Evolutionary conservation across 805 yeast genomes (phyloP).

Genomic region (Wickerhamomyces canadensis): DNA sequence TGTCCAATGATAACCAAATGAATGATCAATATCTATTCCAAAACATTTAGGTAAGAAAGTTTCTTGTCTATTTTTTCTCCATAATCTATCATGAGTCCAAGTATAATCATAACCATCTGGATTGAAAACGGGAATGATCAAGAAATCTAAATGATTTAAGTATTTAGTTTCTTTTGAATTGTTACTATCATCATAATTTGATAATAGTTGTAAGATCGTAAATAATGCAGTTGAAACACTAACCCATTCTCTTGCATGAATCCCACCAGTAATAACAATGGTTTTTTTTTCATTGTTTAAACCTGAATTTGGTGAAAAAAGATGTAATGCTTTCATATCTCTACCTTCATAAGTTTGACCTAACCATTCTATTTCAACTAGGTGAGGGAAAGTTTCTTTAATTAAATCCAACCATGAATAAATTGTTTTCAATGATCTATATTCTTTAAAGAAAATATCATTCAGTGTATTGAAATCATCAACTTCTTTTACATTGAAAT

Average conservation of each 20-base stretch:
- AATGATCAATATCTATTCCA: slow-evolving; percentile 85
- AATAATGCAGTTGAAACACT: slow-evolving; percentile 66
- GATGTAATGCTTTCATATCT: slow-evolving; percentile 59
- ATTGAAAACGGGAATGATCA: slow-evolving; percentile 78
- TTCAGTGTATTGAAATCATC: slow-evolving; percentile 17
- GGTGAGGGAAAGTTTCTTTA: slow-evolving; percentile 54
- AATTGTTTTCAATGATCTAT: slow-evolving; percentile 61
- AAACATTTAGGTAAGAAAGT: slow-evolving; percentile 60
- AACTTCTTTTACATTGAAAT: slow-evolving; percentile 1
- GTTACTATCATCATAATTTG: slow-evolving; percentile 37
- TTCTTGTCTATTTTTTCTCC: slow-evolving; percentile 86
- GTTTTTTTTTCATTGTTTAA: slow-evolving; percentile 47
- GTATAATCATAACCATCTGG: slow-evolving; percentile 89
- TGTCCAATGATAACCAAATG: slow-evolving; percentile 72
- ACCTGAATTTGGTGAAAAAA: slow-evolving; percentile 43
- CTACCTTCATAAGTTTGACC: slow-evolving; percentile 78
- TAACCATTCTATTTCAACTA: slow-evolving; percentile 57
- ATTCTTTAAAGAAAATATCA: slow-evolving; percentile 65
- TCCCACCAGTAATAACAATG: slow-evolving; percentile 74
- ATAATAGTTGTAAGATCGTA: slow-evolving; percentile 41
- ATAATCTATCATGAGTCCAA: slow-evolving; percentile 74
- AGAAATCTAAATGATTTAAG: slow-evolving; percentile 58
- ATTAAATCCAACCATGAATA: slow-evolving; percentile 67
- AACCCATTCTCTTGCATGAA: slow-evolving; percentile 91
- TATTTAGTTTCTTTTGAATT: slow-evolving; percentile 39